Conservation (phyloP, 2,329 filamentous ascomycete genomes). For the Tolypocladium tundrense region DNA sequence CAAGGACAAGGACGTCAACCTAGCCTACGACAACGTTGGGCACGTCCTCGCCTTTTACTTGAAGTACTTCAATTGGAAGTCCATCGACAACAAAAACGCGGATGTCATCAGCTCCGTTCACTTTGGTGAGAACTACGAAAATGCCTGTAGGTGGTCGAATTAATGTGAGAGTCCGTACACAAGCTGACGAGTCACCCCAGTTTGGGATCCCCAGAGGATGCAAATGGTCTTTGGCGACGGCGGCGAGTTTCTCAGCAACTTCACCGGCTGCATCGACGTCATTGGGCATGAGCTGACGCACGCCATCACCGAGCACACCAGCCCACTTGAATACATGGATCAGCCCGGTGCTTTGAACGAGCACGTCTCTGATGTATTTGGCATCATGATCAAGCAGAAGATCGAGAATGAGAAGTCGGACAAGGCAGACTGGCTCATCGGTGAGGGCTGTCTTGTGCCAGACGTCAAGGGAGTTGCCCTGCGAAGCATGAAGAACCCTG, state of each 20-base stretch:
- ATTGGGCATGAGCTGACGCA: slow-evolving; percentile 49
- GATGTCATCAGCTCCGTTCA: slow-evolving; percentile 43
- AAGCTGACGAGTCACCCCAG: slow-evolving; percentile 12
- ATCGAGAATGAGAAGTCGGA: slow-evolving; percentile 32
- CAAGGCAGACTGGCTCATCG: slow-evolving; percentile 44
- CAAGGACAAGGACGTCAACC: slow-evolving; percentile 33
- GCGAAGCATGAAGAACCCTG: slow-evolving; percentile 43
- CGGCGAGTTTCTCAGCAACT: slow-evolving; percentile 38
- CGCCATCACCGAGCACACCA: slow-evolving; percentile 40
- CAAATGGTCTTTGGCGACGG: slow-evolving; percentile 50
- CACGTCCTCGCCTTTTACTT: slow-evolving; percentile 39
- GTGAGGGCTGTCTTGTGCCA: slow-evolving; percentile 40
- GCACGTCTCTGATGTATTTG: slow-evolving; percentile 45
- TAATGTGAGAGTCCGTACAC: not conserved
- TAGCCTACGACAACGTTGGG: slow-evolving; percentile 40
- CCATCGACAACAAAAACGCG: slow-evolving; percentile 39
- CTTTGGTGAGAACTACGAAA: slow-evolving; percentile 37
- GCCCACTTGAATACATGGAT: slow-evolving; percentile 37
- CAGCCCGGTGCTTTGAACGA: slow-evolving; percentile 48
- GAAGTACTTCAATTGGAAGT: slow-evolving; percentile 37
- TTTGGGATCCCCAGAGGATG: slow-evolving; percentile 36
- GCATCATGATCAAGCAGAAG: slow-evolving; percentile 46
- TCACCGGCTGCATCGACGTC: slow-evolving; percentile 42
- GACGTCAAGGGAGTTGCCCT: slow-evolving; percentile 40
- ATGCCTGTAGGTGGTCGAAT: slow-evolving; percentile 31